Evolutionary conservation across 2,329 filamentous ascomycete genomes (phyloP).

Genomic region (Aureobasidium sp.): DNA sequence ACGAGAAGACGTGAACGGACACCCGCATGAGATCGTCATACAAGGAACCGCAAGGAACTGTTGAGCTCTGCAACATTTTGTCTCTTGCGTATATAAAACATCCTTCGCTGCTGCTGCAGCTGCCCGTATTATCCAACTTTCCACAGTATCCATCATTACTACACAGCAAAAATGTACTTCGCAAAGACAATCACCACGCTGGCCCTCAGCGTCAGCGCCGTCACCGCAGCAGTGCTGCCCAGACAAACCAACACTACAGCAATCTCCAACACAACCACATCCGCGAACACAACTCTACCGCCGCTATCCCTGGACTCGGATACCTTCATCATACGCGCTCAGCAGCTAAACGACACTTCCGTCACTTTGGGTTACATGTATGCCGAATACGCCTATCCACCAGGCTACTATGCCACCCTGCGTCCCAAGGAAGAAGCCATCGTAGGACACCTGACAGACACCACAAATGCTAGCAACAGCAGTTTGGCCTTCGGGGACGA

Average conservation of each 20-base stretch:
- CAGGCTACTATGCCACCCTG: slow-evolving; percentile 15
- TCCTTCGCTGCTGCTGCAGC: background rate
- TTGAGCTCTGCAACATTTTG: background rate
- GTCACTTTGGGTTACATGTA: slow-evolving; percentile 15
- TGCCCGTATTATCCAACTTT: background rate
- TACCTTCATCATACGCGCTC: slow-evolving; percentile 15
- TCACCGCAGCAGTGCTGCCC: background rate
- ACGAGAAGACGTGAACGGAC: background rate
- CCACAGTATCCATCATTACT: background rate
- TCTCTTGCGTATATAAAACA: background rate
- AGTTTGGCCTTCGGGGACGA: slow-evolving; percentile 7
- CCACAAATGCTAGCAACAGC: slow-evolving; percentile 12
- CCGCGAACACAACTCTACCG: slow-evolving; percentile 1
- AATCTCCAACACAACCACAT: background rate
- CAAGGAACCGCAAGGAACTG: background rate
- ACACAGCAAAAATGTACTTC: background rate
- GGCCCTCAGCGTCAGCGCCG: background rate
- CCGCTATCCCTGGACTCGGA: background rate
- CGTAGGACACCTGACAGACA: slow-evolving; percentile 13
- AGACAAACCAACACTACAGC: background rate
- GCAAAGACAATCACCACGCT: background rate
- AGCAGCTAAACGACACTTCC: slow-evolving; percentile 11
- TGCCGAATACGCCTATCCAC: slow-evolving; percentile 14
- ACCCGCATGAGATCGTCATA: slow-evolving; percentile 2
- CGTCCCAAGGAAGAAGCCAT: slow-evolving; percentile 12